A percentile compares a stretch with the other conserved stretches of the same genome.
Evolutionary conservation across 2,329 filamentous ascomycete species (phyloP).

Genomic region (Fusarium pininemorale): DNA sequence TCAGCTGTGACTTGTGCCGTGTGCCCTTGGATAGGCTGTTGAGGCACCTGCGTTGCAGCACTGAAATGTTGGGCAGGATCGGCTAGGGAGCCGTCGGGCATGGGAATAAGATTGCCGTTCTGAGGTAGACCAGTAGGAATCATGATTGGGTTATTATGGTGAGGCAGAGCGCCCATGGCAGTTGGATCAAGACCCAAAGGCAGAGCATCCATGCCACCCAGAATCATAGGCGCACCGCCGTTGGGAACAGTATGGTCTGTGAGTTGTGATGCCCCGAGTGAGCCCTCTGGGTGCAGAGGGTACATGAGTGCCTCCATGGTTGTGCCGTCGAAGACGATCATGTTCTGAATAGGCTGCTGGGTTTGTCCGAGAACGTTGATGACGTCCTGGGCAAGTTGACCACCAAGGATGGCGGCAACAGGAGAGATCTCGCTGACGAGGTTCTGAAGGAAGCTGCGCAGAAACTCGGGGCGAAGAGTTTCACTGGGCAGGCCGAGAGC

Average conservation of each 20-base stretch:
- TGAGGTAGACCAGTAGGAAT: slow-evolving; percentile 29
- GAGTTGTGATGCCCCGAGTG: slow-evolving; percentile 60
- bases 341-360: slow-evolving; percentile 96
- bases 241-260: slow-evolving; percentile 41
- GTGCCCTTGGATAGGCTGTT: slow-evolving; percentile 13
- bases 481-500: slow-evolving; percentile 75
- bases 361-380: slow-evolving; percentile 93
- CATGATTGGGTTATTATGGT: slow-evolving; percentile 39
- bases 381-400: slow-evolving; percentile 91
- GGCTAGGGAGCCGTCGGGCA: slow-evolving; percentile 23
- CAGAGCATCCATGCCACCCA: slow-evolving; percentile 36
- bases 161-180: slow-evolving; percentile 37
- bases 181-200: slow-evolving; percentile 39
- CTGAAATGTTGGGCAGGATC: slow-evolving; percentile 26
- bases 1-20: slow-evolving; percentile 7
- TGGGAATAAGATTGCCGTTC: slow-evolving; percentile 23
- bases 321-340: slow-evolving; percentile 90
- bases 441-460: slow-evolving; percentile 88
- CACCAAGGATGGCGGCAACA: slow-evolving; percentile 88
- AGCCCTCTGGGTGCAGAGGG: slow-evolving; percentile 76
- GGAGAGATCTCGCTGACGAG: slow-evolving; percentile 85
- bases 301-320: slow-evolving; percentile 82
- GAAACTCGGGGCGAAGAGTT: slow-evolving; percentile 74
- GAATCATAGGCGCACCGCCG: slow-evolving; percentile 35
- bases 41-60: neutral